phyloP scores from a whole-genome alignment of 2,329 filamentous ascomycete species.

The Ophiostoma himal-ulmi region DNA sequence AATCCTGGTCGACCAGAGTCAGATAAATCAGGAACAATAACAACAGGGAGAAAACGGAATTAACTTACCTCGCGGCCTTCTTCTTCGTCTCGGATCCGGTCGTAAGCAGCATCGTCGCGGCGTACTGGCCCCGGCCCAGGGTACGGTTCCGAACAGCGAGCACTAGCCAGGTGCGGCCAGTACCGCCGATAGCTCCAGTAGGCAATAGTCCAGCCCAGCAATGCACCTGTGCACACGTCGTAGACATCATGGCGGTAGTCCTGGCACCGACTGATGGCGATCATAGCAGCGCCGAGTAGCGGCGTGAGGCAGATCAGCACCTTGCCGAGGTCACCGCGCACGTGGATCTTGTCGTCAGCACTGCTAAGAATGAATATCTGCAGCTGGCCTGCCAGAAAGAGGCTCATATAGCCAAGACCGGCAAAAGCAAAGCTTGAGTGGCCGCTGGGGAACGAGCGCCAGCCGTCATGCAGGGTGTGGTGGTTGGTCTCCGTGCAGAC shows the following conservation, averaged over 20 bases:
- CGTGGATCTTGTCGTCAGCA: conserved; percentile 20
- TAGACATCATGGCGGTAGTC: conserved; percentile 68
- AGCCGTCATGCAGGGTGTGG: conserved; percentile 71
- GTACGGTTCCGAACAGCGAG: conserved; percentile 53
- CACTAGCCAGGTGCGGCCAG: conserved; percentile 51
- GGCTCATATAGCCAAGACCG: conserved; percentile 66
- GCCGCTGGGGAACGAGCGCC: conserved; percentile 76
- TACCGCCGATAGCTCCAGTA: conserved; percentile 63
- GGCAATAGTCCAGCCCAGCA: conserved; percentile 54
- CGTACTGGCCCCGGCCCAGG: conserved; percentile 37
- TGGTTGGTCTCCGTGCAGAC: conserved; percentile 67
- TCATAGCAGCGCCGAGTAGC: conserved; percentile 57
- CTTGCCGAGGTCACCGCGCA: conserved; percentile 45
- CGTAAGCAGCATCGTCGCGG: conserved; percentile 31
- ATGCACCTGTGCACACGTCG: conserved; percentile 57
- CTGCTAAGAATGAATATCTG: conserved; percentile 45
- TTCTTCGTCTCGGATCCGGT: conserved; percentile 50
- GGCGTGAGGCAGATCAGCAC: conserved; percentile 54
- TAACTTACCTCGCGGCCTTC: conserved; percentile 39
- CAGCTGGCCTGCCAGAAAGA: conserved; percentile 64
- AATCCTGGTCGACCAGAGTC: background rate
- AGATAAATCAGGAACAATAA: background rate
- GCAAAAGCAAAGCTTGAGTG: conserved; percentile 75
- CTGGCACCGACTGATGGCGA: conserved; percentile 63
- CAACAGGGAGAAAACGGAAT: background rate